Evolutionary conservation across 352 stramenopile genomes (phyloP).

Genomic region (Globisporangium heterothallicum): DNA sequence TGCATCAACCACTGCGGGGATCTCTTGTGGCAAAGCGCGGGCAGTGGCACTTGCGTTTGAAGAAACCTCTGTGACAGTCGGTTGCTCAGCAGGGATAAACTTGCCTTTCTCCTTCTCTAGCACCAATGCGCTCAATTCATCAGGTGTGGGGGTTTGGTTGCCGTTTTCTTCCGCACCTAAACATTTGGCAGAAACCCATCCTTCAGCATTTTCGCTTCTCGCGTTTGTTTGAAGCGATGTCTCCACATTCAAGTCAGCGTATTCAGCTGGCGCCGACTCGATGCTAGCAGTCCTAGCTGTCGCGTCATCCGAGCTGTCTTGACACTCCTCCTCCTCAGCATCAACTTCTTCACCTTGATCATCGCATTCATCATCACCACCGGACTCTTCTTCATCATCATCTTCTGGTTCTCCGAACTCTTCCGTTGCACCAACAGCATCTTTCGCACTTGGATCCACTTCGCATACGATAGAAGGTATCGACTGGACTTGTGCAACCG

Average conservation of each 20-base stretch:
- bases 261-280: not conserved
- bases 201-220: not conserved
- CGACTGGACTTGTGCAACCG: slow-evolving; percentile 9
- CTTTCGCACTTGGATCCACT: too few species aligned
- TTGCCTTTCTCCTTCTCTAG: too few species aligned
- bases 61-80: too few species aligned
- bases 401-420: not conserved
- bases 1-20: too few species aligned
- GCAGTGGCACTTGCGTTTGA: too few species aligned
- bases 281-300: not conserved
- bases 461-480: not conserved
- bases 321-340: not conserved
- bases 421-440: not conserved
- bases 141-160: too few species aligned
- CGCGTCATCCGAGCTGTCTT: not conserved
- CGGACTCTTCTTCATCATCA: slow-evolving; percentile 8
- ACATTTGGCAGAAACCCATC: not conserved
- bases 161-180: not conserved
- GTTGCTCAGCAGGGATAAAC: too few species aligned
- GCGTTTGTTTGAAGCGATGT: not conserved
- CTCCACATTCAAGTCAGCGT: not conserved
- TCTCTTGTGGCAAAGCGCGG: too few species aligned
- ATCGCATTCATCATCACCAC: slow-evolving; percentile 2
- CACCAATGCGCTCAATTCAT: too few species aligned
- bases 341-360: slow-evolving; percentile 8